Conservation (phyloP, 306 rosid species). For the Vigna mungo region DNA sequence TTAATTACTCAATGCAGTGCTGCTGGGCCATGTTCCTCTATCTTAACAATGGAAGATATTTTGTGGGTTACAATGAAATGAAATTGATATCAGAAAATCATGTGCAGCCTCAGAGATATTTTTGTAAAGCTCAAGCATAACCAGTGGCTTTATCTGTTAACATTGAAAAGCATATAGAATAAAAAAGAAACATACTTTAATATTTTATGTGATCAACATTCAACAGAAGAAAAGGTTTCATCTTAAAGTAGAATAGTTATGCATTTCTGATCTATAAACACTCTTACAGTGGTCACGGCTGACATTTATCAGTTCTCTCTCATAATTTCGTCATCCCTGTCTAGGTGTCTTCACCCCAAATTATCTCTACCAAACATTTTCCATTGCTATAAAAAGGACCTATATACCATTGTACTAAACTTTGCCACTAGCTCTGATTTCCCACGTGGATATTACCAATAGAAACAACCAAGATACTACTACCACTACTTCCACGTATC, state of each 20-base stretch:
- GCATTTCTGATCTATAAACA: background rate
- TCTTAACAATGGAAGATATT: background rate
- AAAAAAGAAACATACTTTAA: background rate
- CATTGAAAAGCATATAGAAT: background rate
- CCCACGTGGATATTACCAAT: constrained; percentile 11
- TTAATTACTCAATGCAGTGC: background rate
- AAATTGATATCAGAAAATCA: background rate
- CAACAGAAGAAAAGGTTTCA: background rate
- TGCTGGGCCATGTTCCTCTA: constrained; percentile 23
- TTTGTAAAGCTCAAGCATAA: background rate
- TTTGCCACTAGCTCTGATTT: constrained; percentile 16
- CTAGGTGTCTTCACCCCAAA: constrained; percentile 10
- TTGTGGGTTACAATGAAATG: background rate
- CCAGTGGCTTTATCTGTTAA: background rate
- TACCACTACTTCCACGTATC: constrained; percentile 6
- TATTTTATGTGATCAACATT: background rate
- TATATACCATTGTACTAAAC: constrained; percentile 10
- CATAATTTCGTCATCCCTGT: background rate
- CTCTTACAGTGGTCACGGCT: background rate
- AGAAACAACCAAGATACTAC: background rate
- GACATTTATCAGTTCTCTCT: background rate
- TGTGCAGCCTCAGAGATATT: background rate
- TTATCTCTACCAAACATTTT: constrained; percentile 14
- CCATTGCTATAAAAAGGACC: constrained; percentile 10
- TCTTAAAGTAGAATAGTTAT: background rate